Evolutionary conservation across 2,329 filamentous ascomycete species (phyloP), one percentile per base, ranked within the genome.

Genomic region (Phaeosphaeriaceae sp.): DNA sequence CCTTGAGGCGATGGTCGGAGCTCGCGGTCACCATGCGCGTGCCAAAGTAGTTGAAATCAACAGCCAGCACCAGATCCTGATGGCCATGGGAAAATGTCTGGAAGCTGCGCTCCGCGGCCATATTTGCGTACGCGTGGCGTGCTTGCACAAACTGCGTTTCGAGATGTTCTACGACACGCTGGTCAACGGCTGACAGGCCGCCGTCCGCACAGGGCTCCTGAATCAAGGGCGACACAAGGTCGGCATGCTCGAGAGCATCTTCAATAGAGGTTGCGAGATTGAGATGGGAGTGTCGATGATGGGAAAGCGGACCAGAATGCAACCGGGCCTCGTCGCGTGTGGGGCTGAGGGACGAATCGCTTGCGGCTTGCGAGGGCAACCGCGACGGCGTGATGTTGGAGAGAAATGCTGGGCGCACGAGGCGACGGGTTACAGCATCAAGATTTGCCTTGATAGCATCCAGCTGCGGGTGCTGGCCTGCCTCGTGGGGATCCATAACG

Each of bases 21-120:
- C 92, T 95, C 33, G 92, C 93, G 2, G 93, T 95, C 44, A 93
- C 91, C 82, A 94, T 93, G 67, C 93, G 91, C 70, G 92, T 93
- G 68, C 93, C 94, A 76, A 96, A 96, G 66, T 89, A 89, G 78
- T 97, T 97, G 84, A 96, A 96, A 66, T 92, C 90, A 60, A 94
- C 89, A 54, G 92, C 90, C 64, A 93, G 89, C 51, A 96, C 91
- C 46, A 95, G 84, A 75, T 96, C 91, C 70, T 88, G 86, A 78
- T 93, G 90, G 67, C 89, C 89, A 75, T 92, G 88, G 60, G 88
- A 86, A 69, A 92, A 85, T 67, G 91, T 87, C 61, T 81, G 78
- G 58, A 83, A 82, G 66, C 68, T 70, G 65, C 69, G 72, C 33
- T 73, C 70, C 48, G 74, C 60, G n/a, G 72, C 71, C 76, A 78